phyloP scores from a whole-genome alignment of 2,329 filamentous ascomycete genomes.

The Geoglossum cookeanum region DNA sequence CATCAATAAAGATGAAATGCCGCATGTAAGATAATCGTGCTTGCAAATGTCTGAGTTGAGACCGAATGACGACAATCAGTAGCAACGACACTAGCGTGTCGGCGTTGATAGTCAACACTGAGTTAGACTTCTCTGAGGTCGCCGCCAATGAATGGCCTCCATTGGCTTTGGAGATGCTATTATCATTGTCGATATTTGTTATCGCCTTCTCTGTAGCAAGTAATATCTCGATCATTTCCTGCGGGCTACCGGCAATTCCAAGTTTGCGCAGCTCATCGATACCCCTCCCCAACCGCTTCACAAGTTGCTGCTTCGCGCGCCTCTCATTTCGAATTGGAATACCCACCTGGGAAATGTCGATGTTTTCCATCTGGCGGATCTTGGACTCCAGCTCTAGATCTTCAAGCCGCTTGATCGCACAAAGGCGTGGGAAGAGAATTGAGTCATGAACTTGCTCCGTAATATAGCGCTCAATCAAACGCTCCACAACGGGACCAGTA shows the following conservation, averaged over 20 bases:
- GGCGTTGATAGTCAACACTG: constrained; percentile 53
- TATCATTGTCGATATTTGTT: constrained; percentile 29
- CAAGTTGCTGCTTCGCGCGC: constrained; percentile 62
- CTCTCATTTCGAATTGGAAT: constrained; percentile 66
- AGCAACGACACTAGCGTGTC: constrained; percentile 85
- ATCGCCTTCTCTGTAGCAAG: constrained; percentile 68
- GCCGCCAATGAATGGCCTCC: constrained; percentile 19
- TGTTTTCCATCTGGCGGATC: constrained; percentile 78
- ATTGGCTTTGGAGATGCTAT: constrained; percentile 28
- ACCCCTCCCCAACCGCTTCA: constrained; percentile 54
- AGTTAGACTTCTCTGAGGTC: constrained; percentile 31
- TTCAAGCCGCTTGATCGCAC: constrained; percentile 56
- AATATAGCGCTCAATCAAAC: constrained; percentile 86
- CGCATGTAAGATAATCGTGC: constrained; percentile 87
- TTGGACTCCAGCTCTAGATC: constrained; percentile 78
- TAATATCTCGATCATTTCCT: constrained; percentile 73
- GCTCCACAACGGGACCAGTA: constrained; percentile 79
- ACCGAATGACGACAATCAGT: constrained; percentile 79
- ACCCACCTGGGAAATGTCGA: constrained; percentile 89
- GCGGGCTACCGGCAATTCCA: constrained; percentile 54
- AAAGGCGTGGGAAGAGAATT: constrained; percentile 67
- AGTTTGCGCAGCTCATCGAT: constrained; percentile 85
- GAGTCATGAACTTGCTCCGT: constrained; percentile 77
- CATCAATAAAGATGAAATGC: constrained; percentile 93
- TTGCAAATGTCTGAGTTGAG: constrained; percentile 71